Evolutionary conservation across 768 basidiomycete species (phyloP).

Genomic region (Astraeus odoratus): DNA sequence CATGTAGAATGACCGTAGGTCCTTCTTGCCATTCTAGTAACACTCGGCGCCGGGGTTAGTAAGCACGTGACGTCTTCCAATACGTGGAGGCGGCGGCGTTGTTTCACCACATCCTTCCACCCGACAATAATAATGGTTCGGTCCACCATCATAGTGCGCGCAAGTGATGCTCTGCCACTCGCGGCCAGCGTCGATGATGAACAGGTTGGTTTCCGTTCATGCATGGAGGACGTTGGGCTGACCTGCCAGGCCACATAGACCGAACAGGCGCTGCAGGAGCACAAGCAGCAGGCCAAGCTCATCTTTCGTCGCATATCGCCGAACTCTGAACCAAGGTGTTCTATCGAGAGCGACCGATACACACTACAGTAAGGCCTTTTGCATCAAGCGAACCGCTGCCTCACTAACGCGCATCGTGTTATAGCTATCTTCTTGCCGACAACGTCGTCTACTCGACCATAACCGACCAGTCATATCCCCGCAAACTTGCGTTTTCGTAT

Average conservation of each 20-base stretch:
- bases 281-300: conserved; percentile 97
- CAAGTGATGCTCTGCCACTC: conserved; percentile 81
- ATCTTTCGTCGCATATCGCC: conserved; percentile 92
- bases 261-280: conserved; percentile 89
- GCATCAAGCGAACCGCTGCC: conserved; percentile 1
- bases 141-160: conserved; percentile 81
- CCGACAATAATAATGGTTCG: conserved; percentile 55
- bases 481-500: conserved; percentile 96
- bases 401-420: conserved; percentile 9
- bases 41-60: too few species aligned
- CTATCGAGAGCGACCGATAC: conserved; percentile 92
- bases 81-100: too few species aligned
- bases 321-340: conserved; percentile 92
- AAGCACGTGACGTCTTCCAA: not conserved
- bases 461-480: conserved; percentile 93
- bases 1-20: too few species aligned
- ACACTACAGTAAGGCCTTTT: conserved; percentile 79
- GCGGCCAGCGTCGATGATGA: conserved; percentile 98
- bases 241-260: conserved; percentile 46
- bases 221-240: not conserved
- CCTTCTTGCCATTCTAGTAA: too few species aligned
- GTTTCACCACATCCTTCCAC: not conserved
- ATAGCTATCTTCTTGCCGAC: conserved; percentile 89
- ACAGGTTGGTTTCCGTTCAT: conserved; percentile 48
- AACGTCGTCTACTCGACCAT: conserved; percentile 95